A percentile compares a stretch with the other conserved stretches of the same genome.
phyloP scores from a whole-genome alignment of 2,329 filamentous ascomycete genomes.

The Atkinsonella texensis region DNA sequence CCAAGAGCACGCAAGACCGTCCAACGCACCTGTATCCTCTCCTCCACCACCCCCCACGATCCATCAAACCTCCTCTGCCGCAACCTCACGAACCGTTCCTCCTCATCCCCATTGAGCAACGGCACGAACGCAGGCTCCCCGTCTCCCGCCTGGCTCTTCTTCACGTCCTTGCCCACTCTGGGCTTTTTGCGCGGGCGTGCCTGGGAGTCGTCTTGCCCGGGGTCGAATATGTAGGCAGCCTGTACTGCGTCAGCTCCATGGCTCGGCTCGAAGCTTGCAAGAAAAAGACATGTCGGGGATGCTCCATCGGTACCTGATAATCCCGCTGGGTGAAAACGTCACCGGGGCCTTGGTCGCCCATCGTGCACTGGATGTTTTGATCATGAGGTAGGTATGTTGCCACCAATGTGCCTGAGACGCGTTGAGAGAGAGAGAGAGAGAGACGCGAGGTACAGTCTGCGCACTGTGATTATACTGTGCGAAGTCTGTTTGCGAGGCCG shows the following conservation, averaged over 20 bases:
- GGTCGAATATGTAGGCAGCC: constrained; percentile 21
- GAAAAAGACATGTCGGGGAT: not conserved
- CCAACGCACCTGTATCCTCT: constrained; percentile 39
- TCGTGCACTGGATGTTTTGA: constrained; percentile 6
- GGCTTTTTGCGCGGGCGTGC: constrained; percentile 43
- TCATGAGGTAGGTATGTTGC: not conserved
- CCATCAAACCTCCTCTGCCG: constrained; percentile 49
- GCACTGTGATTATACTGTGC: not conserved
- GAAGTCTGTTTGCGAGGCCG: not conserved
- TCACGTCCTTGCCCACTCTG: constrained; percentile 33
- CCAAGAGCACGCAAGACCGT: not conserved
- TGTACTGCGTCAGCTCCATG: not conserved
- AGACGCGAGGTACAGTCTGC: not conserved
- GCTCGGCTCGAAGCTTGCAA: too few species aligned
- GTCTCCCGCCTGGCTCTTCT: constrained; percentile 7
- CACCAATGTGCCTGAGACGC: constrained; percentile 1
- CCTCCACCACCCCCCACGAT: constrained; percentile 53
- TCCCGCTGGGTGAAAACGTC: constrained; percentile 27
- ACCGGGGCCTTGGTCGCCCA: constrained; percentile 12
- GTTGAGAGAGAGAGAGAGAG: not conserved
- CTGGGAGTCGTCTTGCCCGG: constrained; percentile 26
- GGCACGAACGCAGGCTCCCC: constrained; percentile 31
- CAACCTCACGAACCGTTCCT: constrained; percentile 32
- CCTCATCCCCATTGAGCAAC: constrained; percentile 44
- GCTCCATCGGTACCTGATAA: constrained; percentile 25